Evolutionary conservation across 495 filamentous ascomycete species (phyloP).

Genomic region (Aspergillus heteromorphus): DNA sequence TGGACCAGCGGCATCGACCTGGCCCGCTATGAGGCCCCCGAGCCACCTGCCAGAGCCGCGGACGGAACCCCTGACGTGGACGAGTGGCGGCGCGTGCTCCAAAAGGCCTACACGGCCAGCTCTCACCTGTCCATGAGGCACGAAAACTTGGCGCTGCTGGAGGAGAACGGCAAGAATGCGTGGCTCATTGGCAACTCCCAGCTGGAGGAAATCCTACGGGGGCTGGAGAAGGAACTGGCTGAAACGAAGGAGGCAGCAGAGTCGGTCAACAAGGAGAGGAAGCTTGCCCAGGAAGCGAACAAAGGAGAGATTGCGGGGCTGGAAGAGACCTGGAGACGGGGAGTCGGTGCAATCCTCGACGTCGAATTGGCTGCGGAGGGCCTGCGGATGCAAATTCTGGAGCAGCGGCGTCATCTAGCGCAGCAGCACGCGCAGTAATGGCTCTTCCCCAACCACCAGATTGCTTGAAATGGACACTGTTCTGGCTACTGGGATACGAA

Average conservation of each 20-base stretch:
- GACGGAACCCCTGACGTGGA: constrained; percentile 30
- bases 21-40: constrained; percentile 71
- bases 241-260: constrained; percentile 60
- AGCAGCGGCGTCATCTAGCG: constrained; percentile 40
- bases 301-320: constrained; percentile 61
- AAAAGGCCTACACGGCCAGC: constrained; percentile 55
- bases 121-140: constrained; percentile 61
- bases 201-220: constrained; percentile 64
- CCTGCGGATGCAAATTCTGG: constrained; percentile 58
- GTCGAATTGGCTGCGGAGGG: constrained; percentile 70
- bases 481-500: background rate
- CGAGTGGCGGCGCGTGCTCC: constrained; percentile 34
- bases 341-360: constrained; percentile 66
- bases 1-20: constrained; percentile 65
- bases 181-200: constrained; percentile 84
- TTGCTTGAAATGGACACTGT: background rate
- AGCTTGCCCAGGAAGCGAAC: constrained; percentile 61
- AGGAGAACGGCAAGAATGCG: constrained; percentile 78
- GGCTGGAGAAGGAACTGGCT: constrained; percentile 73
- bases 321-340: constrained; percentile 69
- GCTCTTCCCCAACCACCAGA: background rate
- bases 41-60: constrained; percentile 30
- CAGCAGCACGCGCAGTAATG: constrained; percentile 31
- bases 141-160: constrained; percentile 68
- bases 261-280: constrained; percentile 62